A percentile compares a stretch with the other conserved stretches of the same genome.
Conservation (phyloP, 1,284 basidiomycete species). For the Kwoniella shivajii region DNA sequence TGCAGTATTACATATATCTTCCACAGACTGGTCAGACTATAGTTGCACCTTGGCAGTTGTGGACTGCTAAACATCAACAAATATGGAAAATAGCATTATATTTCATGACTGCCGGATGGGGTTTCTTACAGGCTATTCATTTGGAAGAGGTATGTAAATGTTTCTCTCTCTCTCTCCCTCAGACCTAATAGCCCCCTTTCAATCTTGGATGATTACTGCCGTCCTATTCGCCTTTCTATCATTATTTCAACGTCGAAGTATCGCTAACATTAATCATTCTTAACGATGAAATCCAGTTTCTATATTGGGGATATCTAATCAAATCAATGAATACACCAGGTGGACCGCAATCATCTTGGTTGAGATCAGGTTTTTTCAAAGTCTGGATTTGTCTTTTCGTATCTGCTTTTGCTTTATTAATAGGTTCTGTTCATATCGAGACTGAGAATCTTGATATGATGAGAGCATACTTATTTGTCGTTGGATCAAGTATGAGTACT, state of each 20-base stretch:
- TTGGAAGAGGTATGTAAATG: conserved; percentile 35
- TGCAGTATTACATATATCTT: conserved; percentile 32
- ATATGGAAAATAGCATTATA: conserved; percentile 22
- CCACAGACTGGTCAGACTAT: conserved; percentile 21
- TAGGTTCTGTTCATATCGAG: conserved; percentile 29
- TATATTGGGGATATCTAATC: conserved; percentile 39
- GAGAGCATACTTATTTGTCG: conserved; percentile 37
- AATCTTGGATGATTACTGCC: not conserved
- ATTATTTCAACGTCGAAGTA: not conserved
- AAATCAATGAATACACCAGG: conserved; percentile 26
- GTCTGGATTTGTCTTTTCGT: conserved; percentile 23
- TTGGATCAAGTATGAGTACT: conserved; percentile 25
- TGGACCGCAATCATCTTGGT: conserved; percentile 23
- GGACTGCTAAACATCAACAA: conserved; percentile 16
- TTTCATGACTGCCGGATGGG: conserved; percentile 34
- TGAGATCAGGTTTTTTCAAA: conserved; percentile 29
- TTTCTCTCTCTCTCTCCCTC: no score
- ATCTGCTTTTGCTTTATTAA: conserved; percentile 19
- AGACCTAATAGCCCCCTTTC: no score
- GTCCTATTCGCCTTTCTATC: not conserved
- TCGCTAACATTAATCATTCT: not conserved
- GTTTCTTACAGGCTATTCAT: conserved; percentile 35
- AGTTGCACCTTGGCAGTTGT: conserved; percentile 32
- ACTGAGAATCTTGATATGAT: conserved; percentile 28
- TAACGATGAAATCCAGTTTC: conserved; percentile 15